Evolutionary conservation across 2,329 filamentous ascomycete genomes (phyloP).

Genomic region (Zalaria sp.): DNA sequence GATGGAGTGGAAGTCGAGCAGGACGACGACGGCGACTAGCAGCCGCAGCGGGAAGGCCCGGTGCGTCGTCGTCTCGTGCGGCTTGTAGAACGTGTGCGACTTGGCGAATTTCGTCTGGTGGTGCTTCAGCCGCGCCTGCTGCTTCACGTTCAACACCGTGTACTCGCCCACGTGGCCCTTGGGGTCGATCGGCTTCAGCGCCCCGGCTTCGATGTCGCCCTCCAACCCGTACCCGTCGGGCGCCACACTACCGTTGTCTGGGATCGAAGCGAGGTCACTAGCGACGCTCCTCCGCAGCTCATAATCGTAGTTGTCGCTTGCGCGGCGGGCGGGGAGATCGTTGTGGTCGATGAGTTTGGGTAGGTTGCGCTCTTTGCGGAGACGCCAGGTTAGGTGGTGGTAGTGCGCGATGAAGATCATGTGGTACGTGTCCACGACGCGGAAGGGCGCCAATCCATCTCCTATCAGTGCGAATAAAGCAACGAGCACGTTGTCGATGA

Average conservation of each 20-base stretch:
- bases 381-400: slow-evolving; percentile 49
- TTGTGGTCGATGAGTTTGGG: slow-evolving; percentile 54
- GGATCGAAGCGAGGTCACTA: too few relatives aligned
- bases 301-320: slow-evolving; percentile 1
- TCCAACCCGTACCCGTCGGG: background rate
- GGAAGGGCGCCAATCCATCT: slow-evolving; percentile 53
- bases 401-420: slow-evolving; percentile 73
- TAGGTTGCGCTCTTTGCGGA: slow-evolving; percentile 45
- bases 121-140: slow-evolving; percentile 57
- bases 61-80: slow-evolving; percentile 73
- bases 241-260: too few relatives aligned
- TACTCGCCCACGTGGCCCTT: slow-evolving; percentile 36
- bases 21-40: slow-evolving; percentile 61
- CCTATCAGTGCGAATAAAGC: slow-evolving; percentile 50
- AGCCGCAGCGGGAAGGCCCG: slow-evolving; percentile 62
- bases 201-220: slow-evolving; percentile 10
- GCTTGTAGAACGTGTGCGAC: slow-evolving; percentile 80
- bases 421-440: slow-evolving; percentile 71
- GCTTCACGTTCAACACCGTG: slow-evolving; percentile 48
- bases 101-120: slow-evolving; percentile 70
- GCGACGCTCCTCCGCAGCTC: background rate
- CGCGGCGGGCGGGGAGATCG: slow-evolving; percentile 41
- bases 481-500: slow-evolving; percentile 44
- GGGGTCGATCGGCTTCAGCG: slow-evolving; percentile 15
- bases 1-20: slow-evolving; percentile 66